phyloP scores from a whole-genome alignment of 495 filamentous ascomycete genomes.

The Trichoderma parareesei region DNA sequence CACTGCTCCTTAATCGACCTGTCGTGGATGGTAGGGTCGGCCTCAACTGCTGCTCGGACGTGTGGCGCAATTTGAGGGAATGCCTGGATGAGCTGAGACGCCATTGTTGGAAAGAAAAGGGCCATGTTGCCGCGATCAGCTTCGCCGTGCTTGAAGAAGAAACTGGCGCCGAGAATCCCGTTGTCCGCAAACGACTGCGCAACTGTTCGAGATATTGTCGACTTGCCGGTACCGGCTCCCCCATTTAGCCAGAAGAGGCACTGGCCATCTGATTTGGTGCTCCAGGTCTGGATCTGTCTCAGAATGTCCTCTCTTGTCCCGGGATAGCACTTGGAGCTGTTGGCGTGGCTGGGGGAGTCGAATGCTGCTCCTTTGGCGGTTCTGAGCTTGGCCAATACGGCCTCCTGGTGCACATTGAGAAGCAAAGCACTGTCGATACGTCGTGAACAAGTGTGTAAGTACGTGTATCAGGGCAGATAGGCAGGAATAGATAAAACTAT shows the following conservation, averaged over 20 bases:
- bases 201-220: conserved; percentile 36
- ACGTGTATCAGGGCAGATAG: background rate
- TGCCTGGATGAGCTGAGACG: conserved; percentile 28
- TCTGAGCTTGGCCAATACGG: background rate
- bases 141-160: conserved; percentile 46
- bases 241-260: conserved; percentile 37
- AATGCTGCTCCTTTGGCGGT: conserved; percentile 17
- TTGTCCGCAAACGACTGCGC: conserved; percentile 19
- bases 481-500: background rate
- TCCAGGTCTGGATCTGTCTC: conserved; percentile 13
- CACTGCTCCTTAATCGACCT: conserved; percentile 40
- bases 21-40: conserved; percentile 26
- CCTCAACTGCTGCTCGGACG: conserved; percentile 30
- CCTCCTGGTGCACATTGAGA: background rate
- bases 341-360: conserved; percentile 21
- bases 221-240: conserved; percentile 41
- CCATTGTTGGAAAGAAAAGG: conserved; percentile 39
- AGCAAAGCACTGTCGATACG: background rate
- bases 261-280: conserved; percentile 14
- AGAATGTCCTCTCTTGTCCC: conserved; percentile 21
- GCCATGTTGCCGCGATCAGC: conserved; percentile 32
- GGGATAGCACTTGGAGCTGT: conserved; percentile 18
- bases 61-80: conserved; percentile 20
- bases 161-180: conserved; percentile 28
- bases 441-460: background rate